Evolutionary conservation across 2,329 filamentous ascomycete genomes (phyloP), one percentile per base, ranked within the genome.

Genomic region (Basipetospora sp.): DNA sequence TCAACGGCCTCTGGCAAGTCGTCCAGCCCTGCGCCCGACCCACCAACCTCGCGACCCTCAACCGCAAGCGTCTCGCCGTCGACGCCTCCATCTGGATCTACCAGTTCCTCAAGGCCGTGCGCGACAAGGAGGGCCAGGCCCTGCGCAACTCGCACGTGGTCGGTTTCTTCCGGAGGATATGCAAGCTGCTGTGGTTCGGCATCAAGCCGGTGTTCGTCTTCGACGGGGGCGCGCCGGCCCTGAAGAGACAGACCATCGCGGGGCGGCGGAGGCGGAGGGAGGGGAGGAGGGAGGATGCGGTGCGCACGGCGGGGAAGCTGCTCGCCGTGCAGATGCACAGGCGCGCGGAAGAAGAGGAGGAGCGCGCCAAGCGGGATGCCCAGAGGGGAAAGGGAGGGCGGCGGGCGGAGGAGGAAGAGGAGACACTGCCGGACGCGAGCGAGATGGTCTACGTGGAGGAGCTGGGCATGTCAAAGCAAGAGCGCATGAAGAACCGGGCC

Each of bases 51-150:
- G 87, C 92, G 50, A 94, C 88, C 11, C 76, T 98, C 43, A 96
- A 96, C 57, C 84, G 82, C 48, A 94, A 94, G 62, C 85, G 90
- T 13, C 80, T 98, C 35, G 92, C 90, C 33, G 85, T 98, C 47
- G 90, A 98, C 61, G 90, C 92, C 41, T 94, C 87, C 10, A 98
- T 98, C 55, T 98, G 90, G 90, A 96, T 98, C 50, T 98, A 98
- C 67, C 90, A 98, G 54, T 98, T 98, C 53, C 75, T 98, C 50
- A 98, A 98, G 63, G 90, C 92, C 8, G 90, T 98, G 9, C 87
- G 90, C 50, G 90, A 98, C 61, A 94, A 96, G 53, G 90, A 98
- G 59, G 90, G 90, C 38, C 94, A 98, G 53, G 90, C 90, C 1
- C 68, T 98, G 37, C 84, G 87, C 45, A 98, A 94, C 62, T 88